Conservation (phyloP, 192 early-diverging fungal genomes). For the Coemansia sp. region DNA sequence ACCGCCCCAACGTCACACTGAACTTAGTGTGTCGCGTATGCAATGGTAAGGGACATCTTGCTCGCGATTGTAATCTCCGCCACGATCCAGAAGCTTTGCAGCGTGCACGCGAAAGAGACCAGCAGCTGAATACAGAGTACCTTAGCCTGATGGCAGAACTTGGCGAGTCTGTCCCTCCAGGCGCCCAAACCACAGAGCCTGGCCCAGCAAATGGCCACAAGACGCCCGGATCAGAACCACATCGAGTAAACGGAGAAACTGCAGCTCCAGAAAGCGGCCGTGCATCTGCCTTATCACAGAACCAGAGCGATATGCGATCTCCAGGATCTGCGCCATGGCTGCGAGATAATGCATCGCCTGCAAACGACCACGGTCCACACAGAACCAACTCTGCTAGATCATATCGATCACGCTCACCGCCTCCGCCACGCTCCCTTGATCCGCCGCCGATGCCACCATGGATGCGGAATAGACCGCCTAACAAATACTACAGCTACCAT, state of each 20-base stretch:
- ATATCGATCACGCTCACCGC: conserved; percentile 25
- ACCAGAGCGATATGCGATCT: conserved; percentile 9
- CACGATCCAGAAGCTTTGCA: conserved; percentile 79
- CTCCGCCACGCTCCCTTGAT: conserved; percentile 14
- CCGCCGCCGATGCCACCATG: conserved; percentile 43
- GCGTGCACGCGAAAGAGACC: conserved; percentile 73
- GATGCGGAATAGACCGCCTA: conserved; percentile 25
- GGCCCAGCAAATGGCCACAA: not conserved
- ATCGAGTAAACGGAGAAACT: not conserved
- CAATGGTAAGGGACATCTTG: conserved; percentile 86
- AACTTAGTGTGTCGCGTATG: conserved; percentile 88
- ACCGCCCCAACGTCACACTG: conserved; percentile 80
- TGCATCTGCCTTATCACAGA: conserved; percentile 1
- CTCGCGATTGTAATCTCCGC: conserved; percentile 86
- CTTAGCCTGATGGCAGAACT: conserved; percentile 93
- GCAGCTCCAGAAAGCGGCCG: conserved; percentile 1
- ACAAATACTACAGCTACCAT: conserved; percentile 26
- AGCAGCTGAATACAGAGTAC: conserved; percentile 89
- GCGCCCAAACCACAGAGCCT: not conserved
- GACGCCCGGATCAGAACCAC: not conserved
- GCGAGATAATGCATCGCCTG: conserved; percentile 21
- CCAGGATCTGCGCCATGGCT: conserved; percentile 33
- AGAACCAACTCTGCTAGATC: conserved; percentile 1
- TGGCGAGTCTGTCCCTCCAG: conserved; percentile 59
- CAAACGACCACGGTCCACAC: conserved; percentile 2